Percentiles rank a stretch among this genome's conserved stretches.
Conservation (phyloP, 1,139 yeast genomes). For the Diutina pseudorugosa region DNA sequence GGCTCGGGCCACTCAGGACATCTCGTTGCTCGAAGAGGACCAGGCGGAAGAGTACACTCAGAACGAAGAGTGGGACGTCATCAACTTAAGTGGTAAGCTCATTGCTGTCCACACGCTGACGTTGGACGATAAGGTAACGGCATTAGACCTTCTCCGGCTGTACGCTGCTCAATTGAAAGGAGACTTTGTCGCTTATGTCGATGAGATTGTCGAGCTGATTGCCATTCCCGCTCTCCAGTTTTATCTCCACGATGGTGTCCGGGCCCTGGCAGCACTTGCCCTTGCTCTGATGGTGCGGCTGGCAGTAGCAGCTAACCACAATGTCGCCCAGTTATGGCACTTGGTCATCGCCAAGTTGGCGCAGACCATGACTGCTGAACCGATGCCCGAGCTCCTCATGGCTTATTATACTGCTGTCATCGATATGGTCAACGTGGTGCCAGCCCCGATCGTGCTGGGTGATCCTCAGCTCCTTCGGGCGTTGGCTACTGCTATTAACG, state of each 20-base stretch:
- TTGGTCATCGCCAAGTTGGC: conserved; percentile 58
- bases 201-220: conserved; percentile 65
- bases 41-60: conserved; percentile 73
- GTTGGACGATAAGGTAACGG: conserved; percentile 84
- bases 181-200: conserved; percentile 73
- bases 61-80: conserved; percentile 93
- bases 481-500: conserved; percentile 48
- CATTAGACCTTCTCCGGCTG: conserved; percentile 79
- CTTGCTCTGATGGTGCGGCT: conserved; percentile 68
- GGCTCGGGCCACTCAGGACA: conserved; percentile 85
- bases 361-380: conserved; percentile 61
- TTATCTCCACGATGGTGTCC: conserved; percentile 87
- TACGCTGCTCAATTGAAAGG: conserved; percentile 81
- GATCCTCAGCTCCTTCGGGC: conserved; percentile 36
- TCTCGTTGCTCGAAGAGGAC: conserved; percentile 77
- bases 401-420: conserved; percentile 66
- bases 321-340: conserved; percentile 53
- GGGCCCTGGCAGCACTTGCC: conserved; percentile 79
- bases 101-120: conserved; percentile 90
- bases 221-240: conserved; percentile 84
- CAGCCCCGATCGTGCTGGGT: conserved; percentile 44
- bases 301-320: conserved; percentile 53
- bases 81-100: conserved; percentile 82
- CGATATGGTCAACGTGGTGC: conserved; percentile 56
- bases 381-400: conserved; percentile 72